Evolutionary conservation across 805 yeast species (phyloP).

Genomic region (Nakazawaea ernobii): DNA sequence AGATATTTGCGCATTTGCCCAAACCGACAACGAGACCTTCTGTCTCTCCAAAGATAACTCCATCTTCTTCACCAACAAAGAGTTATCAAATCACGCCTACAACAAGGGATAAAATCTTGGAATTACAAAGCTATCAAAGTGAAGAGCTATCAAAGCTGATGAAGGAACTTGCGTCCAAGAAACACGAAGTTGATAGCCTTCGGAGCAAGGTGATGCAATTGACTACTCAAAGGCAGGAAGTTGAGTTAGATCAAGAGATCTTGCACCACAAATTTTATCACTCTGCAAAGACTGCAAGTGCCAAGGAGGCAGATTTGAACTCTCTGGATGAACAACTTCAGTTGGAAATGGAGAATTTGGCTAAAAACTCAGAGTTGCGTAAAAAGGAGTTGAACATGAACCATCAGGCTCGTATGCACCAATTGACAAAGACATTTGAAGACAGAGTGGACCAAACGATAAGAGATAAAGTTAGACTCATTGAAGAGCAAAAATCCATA

Average conservation of each 20-base stretch:
- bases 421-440: conserved; percentile 1
- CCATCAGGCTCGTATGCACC: not conserved
- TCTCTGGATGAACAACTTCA: not conserved
- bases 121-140: conserved; percentile 10
- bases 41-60: not conserved
- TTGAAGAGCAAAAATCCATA: not conserved
- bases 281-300: not conserved
- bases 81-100: conserved; percentile 3
- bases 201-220: conserved; percentile 14
- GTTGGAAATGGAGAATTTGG: conserved; percentile 1
- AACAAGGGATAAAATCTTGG: conserved; percentile 2
- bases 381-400: conserved; percentile 3
- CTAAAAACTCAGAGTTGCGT: not conserved
- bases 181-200: not conserved
- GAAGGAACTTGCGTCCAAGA: not conserved
- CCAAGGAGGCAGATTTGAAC: conserved; percentile 6
- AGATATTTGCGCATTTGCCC: not conserved
- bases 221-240: conserved; percentile 16
- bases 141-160: not conserved
- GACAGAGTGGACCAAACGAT: conserved; percentile 5
- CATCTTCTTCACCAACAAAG: not conserved
- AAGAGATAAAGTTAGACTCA: not conserved
- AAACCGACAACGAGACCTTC: not conserved
- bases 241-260: conserved; percentile 7
- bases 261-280: conserved; percentile 2